These are phyloP conservation scores for Scheffersomyces insectosa DNA, from an alignment of 1,139 yeast species.

Conservation along the genomic window DNA sequence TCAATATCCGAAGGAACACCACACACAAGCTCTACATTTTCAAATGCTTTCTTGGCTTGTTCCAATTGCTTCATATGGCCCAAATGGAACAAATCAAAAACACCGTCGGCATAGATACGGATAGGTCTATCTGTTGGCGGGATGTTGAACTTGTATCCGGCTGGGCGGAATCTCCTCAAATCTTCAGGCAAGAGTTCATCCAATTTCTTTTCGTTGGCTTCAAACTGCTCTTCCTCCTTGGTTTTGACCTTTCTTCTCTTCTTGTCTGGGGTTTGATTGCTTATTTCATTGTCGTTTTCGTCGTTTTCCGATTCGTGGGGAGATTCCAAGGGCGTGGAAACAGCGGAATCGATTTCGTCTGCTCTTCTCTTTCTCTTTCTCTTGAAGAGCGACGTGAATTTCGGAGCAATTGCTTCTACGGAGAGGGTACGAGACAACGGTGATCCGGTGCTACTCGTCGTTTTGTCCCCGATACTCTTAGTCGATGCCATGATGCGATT, in stretches of 20 bases:
- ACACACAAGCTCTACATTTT: conserved; percentile 79
- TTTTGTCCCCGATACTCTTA: too few species aligned
- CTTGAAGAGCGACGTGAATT: conserved; percentile 38
- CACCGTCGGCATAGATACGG: conserved; percentile 95
- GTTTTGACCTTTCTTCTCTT: conserved; percentile 27
- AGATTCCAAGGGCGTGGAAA: conserved; percentile 10
- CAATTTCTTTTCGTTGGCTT: conserved; percentile 51
- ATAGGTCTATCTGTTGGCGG: conserved; percentile 89
- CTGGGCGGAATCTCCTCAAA: conserved; percentile 68
- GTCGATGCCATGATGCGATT: not conserved
- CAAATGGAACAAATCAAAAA: conserved; percentile 90
- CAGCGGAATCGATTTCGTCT: conserved; percentile 10
- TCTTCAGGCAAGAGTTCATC: conserved; percentile 65
- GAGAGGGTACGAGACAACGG: conserved; percentile 38
- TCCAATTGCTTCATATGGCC: conserved; percentile 96
- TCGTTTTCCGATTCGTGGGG: conserved; percentile 13
- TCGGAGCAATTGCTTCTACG: conserved; percentile 44
- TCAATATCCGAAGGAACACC: conserved; percentile 90
- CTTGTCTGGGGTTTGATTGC: conserved; percentile 10
- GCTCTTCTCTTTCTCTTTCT: conserved; percentile 31
- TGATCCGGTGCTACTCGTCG: conserved; percentile 1
- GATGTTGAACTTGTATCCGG: conserved; percentile 66
- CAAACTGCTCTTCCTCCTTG: conserved; percentile 39
- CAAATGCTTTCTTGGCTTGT: conserved; percentile 92
- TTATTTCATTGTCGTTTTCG: conserved; percentile 13